A percentile compares a stretch with the other conserved stretches of the same genome.
Evolutionary conservation across 257 asterid species (phyloP).

Genomic region (Plantago elongata): DNA sequence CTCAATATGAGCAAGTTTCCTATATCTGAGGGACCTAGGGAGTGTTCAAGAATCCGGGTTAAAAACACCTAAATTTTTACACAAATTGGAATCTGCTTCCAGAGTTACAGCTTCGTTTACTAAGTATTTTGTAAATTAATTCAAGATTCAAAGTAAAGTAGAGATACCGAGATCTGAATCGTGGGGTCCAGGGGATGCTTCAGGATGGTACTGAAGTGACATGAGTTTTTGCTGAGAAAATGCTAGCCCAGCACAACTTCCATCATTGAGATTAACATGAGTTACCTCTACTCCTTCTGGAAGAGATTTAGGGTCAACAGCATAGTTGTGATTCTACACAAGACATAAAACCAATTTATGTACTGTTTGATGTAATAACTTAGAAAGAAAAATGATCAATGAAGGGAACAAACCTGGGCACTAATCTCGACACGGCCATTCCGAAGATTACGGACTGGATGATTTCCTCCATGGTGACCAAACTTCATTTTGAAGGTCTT

Average conservation of each 20-base stretch:
- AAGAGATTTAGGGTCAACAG: slow-evolving; percentile 83
- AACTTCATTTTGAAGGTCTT: slow-evolving; percentile 95
- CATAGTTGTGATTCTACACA: slow-evolving; percentile 88
- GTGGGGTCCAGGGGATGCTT: slow-evolving; percentile 97
- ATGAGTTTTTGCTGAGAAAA: slow-evolving; percentile 64
- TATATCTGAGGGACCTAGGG: not conserved
- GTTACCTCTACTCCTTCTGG: slow-evolving; percentile 83
- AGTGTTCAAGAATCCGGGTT: not conserved
- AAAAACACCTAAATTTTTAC: not conserved
- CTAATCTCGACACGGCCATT: slow-evolving; percentile 85
- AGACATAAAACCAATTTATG: slow-evolving; percentile 4
- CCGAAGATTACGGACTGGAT: slow-evolving; percentile 80
- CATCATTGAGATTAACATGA: slow-evolving; percentile 88
- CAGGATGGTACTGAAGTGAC: slow-evolving; percentile 95
- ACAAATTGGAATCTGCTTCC: too few species aligned
- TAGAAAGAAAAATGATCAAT: too few species aligned
- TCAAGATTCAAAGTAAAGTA: slow-evolving; percentile 4
- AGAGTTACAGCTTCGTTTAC: not conserved
- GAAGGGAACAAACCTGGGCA: slow-evolving; percentile 63
- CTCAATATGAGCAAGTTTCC: not conserved
- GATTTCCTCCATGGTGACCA: slow-evolving; percentile 98
- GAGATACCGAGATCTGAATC: slow-evolving; percentile 53
- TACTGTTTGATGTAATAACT: too few species aligned
- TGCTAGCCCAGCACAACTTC: slow-evolving; percentile 96
- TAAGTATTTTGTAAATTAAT: not conserved